These are phyloP conservation scores for Colletotrichum sp. DNA, from an alignment of 2,329 filamentous ascomycete genomes.

Conservation along the genomic window DNA sequence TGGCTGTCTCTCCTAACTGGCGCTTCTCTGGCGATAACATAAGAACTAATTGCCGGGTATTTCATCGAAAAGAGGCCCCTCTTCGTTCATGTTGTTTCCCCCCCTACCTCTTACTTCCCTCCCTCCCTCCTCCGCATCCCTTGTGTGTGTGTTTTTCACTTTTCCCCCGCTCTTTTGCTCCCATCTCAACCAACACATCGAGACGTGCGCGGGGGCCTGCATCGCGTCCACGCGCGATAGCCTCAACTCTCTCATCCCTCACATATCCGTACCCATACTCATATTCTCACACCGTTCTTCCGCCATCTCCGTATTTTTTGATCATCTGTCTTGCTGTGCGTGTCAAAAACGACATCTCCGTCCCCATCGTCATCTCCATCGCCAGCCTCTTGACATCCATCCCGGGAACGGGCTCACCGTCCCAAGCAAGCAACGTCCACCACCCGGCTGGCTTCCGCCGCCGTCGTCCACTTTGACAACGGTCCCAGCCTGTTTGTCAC, in stretches of 20 bases:
- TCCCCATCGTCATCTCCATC: neutral
- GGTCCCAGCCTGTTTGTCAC: neutral
- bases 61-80: neutral
- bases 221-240: neutral
- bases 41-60: neutral
- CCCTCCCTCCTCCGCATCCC: neutral
- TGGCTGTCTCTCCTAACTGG: neutral
- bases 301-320: neutral
- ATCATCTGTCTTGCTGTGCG: neutral
- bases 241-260: neutral
- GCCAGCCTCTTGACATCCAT: slow-evolving; percentile 2
- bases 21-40: neutral
- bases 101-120: neutral
- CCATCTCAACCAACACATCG: slow-evolving; percentile 8
- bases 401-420: neutral
- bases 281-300: neutral
- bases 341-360: slow-evolving; percentile 2
- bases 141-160: neutral
- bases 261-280: neutral
- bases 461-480: slow-evolving; percentile 11
- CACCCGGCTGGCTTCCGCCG: neutral
- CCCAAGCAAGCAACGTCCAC: neutral
- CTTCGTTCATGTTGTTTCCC: neutral
- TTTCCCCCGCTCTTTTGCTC: slow-evolving; percentile 12
- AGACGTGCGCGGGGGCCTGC: neutral